A percentile compares a stretch with the other conserved stretches of the same genome.
Conservation (phyloP, 2,329 filamentous ascomycete genomes). For the Aspergillus awamori region DNA sequence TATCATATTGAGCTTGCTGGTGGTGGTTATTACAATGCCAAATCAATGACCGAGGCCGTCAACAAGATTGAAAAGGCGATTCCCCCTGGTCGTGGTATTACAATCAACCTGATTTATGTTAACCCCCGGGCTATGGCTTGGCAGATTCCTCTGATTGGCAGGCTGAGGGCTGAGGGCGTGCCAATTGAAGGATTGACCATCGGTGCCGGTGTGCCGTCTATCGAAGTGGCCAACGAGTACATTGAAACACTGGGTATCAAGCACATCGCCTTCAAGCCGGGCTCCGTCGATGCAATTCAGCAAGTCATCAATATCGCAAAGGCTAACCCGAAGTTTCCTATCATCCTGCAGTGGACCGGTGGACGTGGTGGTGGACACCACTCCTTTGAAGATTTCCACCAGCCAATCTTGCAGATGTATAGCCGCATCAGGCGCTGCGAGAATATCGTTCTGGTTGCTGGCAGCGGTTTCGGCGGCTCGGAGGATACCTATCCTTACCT, state of each 20-base stretch:
- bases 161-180: conserved; percentile 79
- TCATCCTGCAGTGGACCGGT: conserved; percentile 91
- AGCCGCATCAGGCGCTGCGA: conserved; percentile 79
- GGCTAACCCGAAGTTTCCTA: conserved; percentile 84
- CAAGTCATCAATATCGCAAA: conserved; percentile 89
- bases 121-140: conserved; percentile 86
- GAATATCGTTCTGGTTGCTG: conserved; percentile 85
- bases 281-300: conserved; percentile 84
- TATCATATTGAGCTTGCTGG: conserved; percentile 90
- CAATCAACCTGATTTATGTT: conserved; percentile 88
- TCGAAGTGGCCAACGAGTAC: conserved; percentile 90
- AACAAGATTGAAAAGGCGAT: conserved; percentile 82
- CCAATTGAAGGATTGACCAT: conserved; percentile 92
- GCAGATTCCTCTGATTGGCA: conserved; percentile 84
- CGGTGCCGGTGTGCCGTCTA: conserved; percentile 87
- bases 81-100: conserved; percentile 83
- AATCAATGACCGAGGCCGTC: conserved; percentile 79
- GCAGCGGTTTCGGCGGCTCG: conserved; percentile 85
- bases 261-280: conserved; percentile 92
- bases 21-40: conserved; percentile 84
- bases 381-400: conserved; percentile 92
- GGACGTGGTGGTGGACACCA: conserved; percentile 91
- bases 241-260: conserved; percentile 90
- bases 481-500: conserved; percentile 92
- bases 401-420: conserved; percentile 89